These are phyloP conservation scores for Rubus idaeus DNA, from an alignment of 306 rosid genomes.

Conservation along the genomic window DNA sequence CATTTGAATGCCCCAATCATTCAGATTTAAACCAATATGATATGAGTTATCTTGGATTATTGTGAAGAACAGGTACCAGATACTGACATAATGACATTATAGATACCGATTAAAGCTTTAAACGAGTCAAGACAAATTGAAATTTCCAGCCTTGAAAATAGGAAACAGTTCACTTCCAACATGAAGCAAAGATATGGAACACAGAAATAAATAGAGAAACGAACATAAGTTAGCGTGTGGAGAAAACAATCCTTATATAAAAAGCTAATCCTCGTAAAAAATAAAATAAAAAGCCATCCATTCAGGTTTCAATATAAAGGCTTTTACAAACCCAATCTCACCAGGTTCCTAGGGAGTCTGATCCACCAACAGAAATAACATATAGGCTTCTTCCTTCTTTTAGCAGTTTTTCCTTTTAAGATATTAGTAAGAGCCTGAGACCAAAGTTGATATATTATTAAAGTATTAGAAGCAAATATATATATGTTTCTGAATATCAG, in stretches of 20 bases:
- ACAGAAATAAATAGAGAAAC: no score
- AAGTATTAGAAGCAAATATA: background rate
- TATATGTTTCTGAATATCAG: background rate
- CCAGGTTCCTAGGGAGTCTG: constrained; percentile 92
- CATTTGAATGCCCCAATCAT: background rate
- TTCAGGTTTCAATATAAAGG: constrained; percentile 12
- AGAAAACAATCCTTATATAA: no score
- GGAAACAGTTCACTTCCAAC: no score
- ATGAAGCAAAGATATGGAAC: no score
- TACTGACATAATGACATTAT: no score
- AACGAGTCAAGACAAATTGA: no score
- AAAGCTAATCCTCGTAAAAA: background rate
- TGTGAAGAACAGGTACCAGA: no score
- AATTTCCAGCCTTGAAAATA: no score
- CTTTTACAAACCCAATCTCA: constrained; percentile 31
- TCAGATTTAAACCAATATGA: background rate
- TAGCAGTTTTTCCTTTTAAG: constrained; percentile 68
- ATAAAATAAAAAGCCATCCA: no score
- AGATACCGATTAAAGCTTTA: no score
- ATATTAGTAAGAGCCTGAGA: constrained; percentile 57
- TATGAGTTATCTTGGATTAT: no score
- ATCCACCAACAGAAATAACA: constrained; percentile 91
- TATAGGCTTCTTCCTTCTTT: constrained; percentile 90
- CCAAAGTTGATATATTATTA: constrained; percentile 16
- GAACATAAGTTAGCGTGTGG: no score